Evolutionary conservation across 257 asterid genomes (phyloP), one percentile per base, ranked within the genome.

Genomic region (Capsicum chinense): DNA sequence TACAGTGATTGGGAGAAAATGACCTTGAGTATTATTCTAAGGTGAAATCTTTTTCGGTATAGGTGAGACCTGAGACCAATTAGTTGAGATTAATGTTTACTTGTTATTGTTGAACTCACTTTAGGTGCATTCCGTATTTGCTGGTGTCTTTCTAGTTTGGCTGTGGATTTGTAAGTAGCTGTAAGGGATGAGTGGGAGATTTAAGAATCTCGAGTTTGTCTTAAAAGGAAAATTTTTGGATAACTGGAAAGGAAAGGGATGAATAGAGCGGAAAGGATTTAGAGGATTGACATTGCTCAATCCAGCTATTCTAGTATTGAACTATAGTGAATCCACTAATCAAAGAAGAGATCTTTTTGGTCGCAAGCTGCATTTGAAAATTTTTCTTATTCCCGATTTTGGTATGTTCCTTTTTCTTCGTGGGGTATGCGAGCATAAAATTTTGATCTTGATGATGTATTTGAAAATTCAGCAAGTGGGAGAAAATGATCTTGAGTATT

Each of bases 241-340:
- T 52, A 76, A 1, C 12, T 26, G 33, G 80, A 8, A 0, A 74
- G 0, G 44, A 42, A 1, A 3, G 3, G 12, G 19, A 19, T 12
- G 60, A 12, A 50, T 50, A 3, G 44, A 2, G 58, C n/a, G 79
- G 39, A 71, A 47, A 12, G 5, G 79, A 50, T 19, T 73, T 73
- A 12, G 80, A 21, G 81, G 81, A 50, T 74, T 50, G 19, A 50
- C 50, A 3, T 6, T 12, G 47, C 11, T 50, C 19, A 13, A 5
- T 21, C 81, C 47, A 50, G 8, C 56, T 70, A 42, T 44, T 58
- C 7, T 68, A 21, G 47, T 76, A 26, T 76, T 50, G 2, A 26
- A 76, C 7, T 17, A 74, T 74, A 50, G 81, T 50, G 26, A 10
- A 52, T 52, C 47, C 62, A 21, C 52, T 74, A 74, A 74, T 74